phyloP scores from a whole-genome alignment of 2,329 filamentous ascomycete genomes.

The Tolypocladium album region DNA sequence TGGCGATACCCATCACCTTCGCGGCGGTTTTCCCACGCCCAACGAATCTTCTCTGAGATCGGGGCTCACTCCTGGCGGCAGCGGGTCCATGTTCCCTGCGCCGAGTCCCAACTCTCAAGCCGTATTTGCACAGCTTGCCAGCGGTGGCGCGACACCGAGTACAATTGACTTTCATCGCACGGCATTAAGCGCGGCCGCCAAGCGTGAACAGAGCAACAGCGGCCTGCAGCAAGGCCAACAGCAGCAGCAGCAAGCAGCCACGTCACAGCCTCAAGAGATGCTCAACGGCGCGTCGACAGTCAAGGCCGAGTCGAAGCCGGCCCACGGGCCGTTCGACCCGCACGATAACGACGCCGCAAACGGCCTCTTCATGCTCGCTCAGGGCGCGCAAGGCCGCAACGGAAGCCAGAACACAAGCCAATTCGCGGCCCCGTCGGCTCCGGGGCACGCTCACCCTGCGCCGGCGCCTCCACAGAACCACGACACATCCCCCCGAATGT shows the following conservation, averaged over 20 bases:
- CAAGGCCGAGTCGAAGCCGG: constrained; percentile 39
- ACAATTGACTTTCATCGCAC: constrained; percentile 93
- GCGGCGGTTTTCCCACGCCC: constrained; percentile 81
- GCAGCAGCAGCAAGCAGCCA: constrained; percentile 21
- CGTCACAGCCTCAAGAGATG: constrained; percentile 45
- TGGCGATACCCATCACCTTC: constrained; percentile 64
- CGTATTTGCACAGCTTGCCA: constrained; percentile 67
- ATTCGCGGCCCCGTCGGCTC: constrained; percentile 34
- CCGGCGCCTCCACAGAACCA: constrained; percentile 21
- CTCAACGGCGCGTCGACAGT: constrained; percentile 25
- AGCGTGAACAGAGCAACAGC: constrained; percentile 37
- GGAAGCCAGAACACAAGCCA: constrained; percentile 39
- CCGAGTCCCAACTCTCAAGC: constrained; percentile 81
- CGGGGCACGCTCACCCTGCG: constrained; percentile 38
- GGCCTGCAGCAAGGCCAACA: constrained; percentile 18
- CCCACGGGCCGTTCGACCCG: constrained; percentile 63
- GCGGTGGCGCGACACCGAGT: constrained; percentile 75
- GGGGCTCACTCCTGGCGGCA: constrained; percentile 85
- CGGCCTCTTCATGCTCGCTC: constrained; percentile 82
- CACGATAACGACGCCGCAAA: constrained; percentile 95
- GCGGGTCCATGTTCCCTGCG: constrained; percentile 93
- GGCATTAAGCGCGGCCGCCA: constrained; percentile 68
- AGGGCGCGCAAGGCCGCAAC: constrained; percentile 56
- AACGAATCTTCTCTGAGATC: constrained; percentile 93
- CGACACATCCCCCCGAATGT: constrained; percentile 41